Evolutionary conservation across 1,284 basidiomycete species (phyloP).

Genomic region (Trametes pubescens): DNA sequence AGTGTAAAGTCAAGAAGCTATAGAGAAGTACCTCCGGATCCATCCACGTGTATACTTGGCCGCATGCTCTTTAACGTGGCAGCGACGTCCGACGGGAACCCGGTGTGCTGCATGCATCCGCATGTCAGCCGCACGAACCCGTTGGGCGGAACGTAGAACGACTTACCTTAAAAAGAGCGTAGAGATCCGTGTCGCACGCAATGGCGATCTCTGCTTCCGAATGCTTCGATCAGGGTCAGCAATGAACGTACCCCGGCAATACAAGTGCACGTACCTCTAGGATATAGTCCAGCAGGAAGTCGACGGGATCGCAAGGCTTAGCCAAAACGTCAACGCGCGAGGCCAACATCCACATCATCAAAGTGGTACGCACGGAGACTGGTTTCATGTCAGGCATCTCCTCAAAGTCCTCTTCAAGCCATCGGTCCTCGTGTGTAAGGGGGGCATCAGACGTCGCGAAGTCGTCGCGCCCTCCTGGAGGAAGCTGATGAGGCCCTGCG

Average conservation of each 20-base stretch:
- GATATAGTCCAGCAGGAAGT: slow-evolving; percentile 22
- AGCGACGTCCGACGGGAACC: slow-evolving; percentile 6
- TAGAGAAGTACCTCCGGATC: slow-evolving; percentile 5
- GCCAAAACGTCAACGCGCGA: not conserved
- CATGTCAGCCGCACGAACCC: not conserved
- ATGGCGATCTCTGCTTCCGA: slow-evolving; percentile 17
- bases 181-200: slow-evolving; percentile 13
- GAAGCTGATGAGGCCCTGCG: slow-evolving; percentile 20
- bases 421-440: not conserved
- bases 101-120: not conserved
- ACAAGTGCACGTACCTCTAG: slow-evolving; percentile 8
- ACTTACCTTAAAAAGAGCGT: slow-evolving; percentile 10
- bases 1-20: not conserved
- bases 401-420: not conserved
- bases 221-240: not conserved
- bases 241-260: not conserved
- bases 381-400: not conserved
- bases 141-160: not conserved
- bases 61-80: slow-evolving; percentile 1
- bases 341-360: not conserved
- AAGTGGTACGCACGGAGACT: not conserved
- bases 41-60: slow-evolving; percentile 19
- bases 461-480: not conserved
- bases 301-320: slow-evolving; percentile 18
- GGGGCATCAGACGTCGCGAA: not conserved